phyloP scores from a whole-genome alignment of 805 yeast species.

The Yarrowia porcina region DNA sequence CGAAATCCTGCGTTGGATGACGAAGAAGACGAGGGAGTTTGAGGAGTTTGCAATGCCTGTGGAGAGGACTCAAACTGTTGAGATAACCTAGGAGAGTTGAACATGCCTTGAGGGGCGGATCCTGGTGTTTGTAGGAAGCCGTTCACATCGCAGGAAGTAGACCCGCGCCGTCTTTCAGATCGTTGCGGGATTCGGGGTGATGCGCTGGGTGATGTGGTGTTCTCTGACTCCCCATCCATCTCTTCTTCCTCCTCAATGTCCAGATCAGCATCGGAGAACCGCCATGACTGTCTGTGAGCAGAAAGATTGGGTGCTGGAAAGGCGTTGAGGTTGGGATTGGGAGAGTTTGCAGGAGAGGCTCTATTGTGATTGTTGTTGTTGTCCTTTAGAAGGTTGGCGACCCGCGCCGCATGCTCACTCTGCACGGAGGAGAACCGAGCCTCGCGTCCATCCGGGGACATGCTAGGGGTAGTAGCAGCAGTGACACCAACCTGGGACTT shows the following conservation, averaged over 20 bases:
- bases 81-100: neutral
- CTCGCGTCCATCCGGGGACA: conserved; percentile 12
- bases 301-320: conserved; percentile 10
- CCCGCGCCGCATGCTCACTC: conserved; percentile 20
- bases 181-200: conserved; percentile 9
- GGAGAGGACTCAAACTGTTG: conserved; percentile 16
- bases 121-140: neutral
- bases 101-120: neutral
- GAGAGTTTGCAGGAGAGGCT: neutral
- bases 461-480: conserved; percentile 17
- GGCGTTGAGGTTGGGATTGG: conserved; percentile 2
- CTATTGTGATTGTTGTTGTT: neutral
- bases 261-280: conserved; percentile 9
- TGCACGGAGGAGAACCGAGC: conserved; percentile 3
- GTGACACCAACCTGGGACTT: conserved; percentile 14
- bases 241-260: conserved; percentile 17
- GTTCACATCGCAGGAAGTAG: neutral
- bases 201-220: neutral
- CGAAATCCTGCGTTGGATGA: neutral
- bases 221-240: neutral
- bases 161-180: conserved; percentile 11
- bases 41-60: conserved; percentile 6
- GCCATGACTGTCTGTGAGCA: neutral
- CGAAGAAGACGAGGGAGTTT: conserved; percentile 5
- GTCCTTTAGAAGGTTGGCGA: conserved; percentile 13